Evolutionary conservation across 441 rosid genomes (phyloP).

Genomic region (Erodium moschatum): DNA sequence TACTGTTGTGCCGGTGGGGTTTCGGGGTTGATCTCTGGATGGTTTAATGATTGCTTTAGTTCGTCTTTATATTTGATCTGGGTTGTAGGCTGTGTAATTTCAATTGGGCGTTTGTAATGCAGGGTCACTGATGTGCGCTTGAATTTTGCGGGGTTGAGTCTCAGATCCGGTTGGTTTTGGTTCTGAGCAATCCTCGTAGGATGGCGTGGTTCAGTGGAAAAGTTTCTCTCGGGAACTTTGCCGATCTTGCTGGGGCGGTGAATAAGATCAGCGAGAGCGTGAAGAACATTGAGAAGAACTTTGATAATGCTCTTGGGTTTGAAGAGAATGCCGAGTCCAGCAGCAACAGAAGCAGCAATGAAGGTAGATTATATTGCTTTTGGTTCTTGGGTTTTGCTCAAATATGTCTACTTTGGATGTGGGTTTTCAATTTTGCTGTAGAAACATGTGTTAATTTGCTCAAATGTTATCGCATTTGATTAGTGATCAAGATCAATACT

Average conservation of each 20-base stretch:
- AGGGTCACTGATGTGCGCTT: constrained; percentile 32
- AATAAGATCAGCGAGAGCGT: constrained; percentile 96
- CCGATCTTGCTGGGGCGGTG: constrained; percentile 96
- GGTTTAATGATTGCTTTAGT: neutral
- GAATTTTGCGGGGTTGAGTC: constrained; percentile 22
- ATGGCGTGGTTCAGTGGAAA: constrained; percentile 99
- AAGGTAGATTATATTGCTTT: constrained; percentile 32
- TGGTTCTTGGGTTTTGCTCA: neutral
- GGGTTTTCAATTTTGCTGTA: neutral
- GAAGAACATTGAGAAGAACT: constrained; percentile 94
- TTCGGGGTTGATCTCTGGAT: neutral
- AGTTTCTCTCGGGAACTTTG: constrained; percentile 72
- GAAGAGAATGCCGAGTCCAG: constrained; percentile 64
- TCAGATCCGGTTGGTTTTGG: constrained; percentile 3
- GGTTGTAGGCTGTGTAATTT: neutral
- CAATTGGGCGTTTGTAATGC: constrained; percentile 19
- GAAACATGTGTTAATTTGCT: neutral
- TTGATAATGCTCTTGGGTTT: constrained; percentile 83
- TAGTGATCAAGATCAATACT: neutral
- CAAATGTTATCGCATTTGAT: neutral
- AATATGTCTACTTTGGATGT: neutral
- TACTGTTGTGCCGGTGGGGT: neutral
- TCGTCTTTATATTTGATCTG: neutral
- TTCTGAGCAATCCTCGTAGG: constrained; percentile 14
- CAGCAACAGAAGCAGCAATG: constrained; percentile 24